phyloP scores from a whole-genome alignment of 2,329 filamentous ascomycete genomes.

The Alternaria triticimaculans region DNA sequence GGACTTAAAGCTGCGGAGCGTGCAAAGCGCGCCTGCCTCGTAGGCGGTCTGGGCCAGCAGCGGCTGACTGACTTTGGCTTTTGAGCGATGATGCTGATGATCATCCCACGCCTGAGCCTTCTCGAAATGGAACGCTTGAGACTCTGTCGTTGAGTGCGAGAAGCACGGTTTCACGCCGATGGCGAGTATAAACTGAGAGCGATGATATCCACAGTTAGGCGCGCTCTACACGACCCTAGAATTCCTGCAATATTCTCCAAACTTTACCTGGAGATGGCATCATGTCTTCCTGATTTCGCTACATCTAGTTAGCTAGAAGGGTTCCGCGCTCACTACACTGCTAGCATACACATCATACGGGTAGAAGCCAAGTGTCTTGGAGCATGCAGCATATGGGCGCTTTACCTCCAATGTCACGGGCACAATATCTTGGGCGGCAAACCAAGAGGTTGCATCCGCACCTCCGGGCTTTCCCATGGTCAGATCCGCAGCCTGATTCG shows the following conservation, averaged over 20 bases:
- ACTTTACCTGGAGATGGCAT: background rate
- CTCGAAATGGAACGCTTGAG: background rate
- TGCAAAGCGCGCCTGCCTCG: background rate
- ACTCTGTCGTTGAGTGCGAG: background rate
- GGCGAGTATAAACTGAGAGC: background rate
- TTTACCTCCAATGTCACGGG: slow-evolving; percentile 15
- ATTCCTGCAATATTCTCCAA: background rate
- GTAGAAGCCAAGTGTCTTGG: slow-evolving; percentile 12
- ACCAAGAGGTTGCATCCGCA: slow-evolving; percentile 18
- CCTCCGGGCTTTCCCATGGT: slow-evolving; percentile 5
- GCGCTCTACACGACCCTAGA: background rate
- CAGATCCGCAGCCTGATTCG: slow-evolving; percentile 11
- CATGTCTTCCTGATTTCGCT: background rate
- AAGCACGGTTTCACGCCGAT: background rate
- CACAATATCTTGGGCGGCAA: slow-evolving; percentile 19
- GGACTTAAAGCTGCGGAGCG: background rate
- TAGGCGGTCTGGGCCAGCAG: background rate
- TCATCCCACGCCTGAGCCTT: background rate
- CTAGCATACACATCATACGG: background rate
- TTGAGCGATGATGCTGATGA: background rate
- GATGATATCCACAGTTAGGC: background rate
- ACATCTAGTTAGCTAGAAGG: background rate
- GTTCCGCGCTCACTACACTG: background rate
- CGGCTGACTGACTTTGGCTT: background rate
- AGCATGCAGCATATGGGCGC: slow-evolving; percentile 2